A percentile compares a stretch with the other conserved stretches of the same genome.
These are phyloP conservation scores for Cladophialophora chaetospira DNA, from an alignment of 2,329 filamentous ascomycete genomes.

Conservation along the genomic window DNA sequence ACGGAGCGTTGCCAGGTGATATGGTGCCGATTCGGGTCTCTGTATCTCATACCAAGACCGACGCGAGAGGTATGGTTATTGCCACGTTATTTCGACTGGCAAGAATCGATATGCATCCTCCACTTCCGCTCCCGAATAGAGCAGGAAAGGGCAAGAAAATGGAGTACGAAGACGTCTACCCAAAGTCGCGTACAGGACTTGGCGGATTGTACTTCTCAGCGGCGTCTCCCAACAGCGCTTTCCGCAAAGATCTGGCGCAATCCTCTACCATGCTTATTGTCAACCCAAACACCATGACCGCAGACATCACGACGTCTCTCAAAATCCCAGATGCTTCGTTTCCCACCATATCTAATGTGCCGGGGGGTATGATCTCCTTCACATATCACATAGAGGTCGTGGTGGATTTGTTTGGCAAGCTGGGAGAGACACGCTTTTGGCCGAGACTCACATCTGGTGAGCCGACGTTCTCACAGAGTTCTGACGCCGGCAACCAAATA, in stretches of 20 bases:
- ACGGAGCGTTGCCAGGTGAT: slow-evolving; percentile 85
- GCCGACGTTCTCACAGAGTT: slow-evolving; percentile 39
- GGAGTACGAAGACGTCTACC: slow-evolving; percentile 82
- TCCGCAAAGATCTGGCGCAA: slow-evolving; percentile 91
- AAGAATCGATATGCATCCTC: slow-evolving; percentile 77
- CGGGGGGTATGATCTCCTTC: slow-evolving; percentile 92
- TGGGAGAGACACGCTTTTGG: slow-evolving; percentile 71
- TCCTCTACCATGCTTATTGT: slow-evolving; percentile 86
- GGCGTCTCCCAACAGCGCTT: slow-evolving; percentile 84
- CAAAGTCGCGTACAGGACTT: slow-evolving; percentile 81
- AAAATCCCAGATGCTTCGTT: slow-evolving; percentile 88
- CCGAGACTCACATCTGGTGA: slow-evolving; percentile 51
- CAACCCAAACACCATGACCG: slow-evolving; percentile 74
- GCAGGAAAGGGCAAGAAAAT: slow-evolving; percentile 64
- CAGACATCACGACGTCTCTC: slow-evolving; percentile 79
- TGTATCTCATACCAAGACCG: slow-evolving; percentile 80
- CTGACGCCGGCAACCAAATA: slow-evolving; percentile 41
- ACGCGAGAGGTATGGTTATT: slow-evolving; percentile 87
- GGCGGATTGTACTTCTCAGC: slow-evolving; percentile 85
- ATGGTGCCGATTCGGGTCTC: slow-evolving; percentile 75
- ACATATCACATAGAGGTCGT: slow-evolving; percentile 92
- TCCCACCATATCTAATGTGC: slow-evolving; percentile 85
- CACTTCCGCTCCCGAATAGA: slow-evolving; percentile 60
- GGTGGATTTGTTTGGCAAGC: slow-evolving; percentile 84
- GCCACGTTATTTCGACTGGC: slow-evolving; percentile 90